Base-by-base conservation (phyloP, 441 rosid genomes). In the Gossypium trilobum region DNA sequence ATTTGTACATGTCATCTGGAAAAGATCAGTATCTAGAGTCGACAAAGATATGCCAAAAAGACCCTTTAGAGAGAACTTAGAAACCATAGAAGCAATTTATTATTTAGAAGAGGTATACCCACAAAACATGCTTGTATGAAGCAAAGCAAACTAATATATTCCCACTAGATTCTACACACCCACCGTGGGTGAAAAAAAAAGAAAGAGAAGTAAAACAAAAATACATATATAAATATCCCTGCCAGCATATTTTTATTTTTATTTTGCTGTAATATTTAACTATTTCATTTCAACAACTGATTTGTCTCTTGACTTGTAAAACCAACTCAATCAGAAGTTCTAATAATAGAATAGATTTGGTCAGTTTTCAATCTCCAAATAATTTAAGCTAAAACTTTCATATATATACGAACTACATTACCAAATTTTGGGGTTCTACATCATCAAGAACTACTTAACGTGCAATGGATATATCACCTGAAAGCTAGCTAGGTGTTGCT, bases 401-500 rank as follows among this genome's bases (percentile, higher is more conserved):
- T 48, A 70, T 76, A 62, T 48, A 70, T 76, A 48, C 61, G 60
- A 72, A 60, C 56, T 9, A 1, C 31, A 10, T 33, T 9, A 17
- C 44, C 16, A 74, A 65, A 9, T 60, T 42, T 51, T 62, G 17
- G 1, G 42, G 48, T 22, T 54, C 52, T 44, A 19, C 22, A 56
- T 20, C 78, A 63, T 57, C 60, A 36, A 33, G 52, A 55, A 50
- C 1, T 57, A 42, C 71, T 51, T 31, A 22, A 42, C 39, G 56
- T 65, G 25, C 22, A 23, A 60, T 51, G 66, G n/a, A 57, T 52
- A 58, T 66, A 71, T 71, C 81, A 91, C 99, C 97, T 95, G 97
- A 84, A 95, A 91, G 82, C 97, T 95, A 75, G 97, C 95, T 68
- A 93, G 87, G 83, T 95, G 99, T 78, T 95, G 99, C 77, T 95